These are phyloP conservation scores for Tripidium arundinaceum DNA, from an alignment of 202 grass and related monocot species.

Conservation along the genomic window DNA sequence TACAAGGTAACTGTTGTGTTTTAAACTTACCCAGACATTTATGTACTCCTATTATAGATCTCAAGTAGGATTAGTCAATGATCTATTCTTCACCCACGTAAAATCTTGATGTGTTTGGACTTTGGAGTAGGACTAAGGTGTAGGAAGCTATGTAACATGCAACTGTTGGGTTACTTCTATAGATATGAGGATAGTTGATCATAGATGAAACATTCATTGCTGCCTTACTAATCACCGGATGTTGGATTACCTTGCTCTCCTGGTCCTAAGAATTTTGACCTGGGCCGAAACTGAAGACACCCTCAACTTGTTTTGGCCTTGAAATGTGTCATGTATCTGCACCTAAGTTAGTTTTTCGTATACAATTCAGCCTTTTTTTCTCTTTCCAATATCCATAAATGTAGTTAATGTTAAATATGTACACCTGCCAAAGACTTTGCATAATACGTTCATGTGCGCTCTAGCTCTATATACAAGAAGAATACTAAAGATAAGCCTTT, in stretches of 20 bases:
- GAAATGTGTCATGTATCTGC: neutral
- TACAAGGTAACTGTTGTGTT: slow-evolving; percentile 63
- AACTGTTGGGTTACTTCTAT: neutral
- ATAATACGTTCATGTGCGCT: neutral
- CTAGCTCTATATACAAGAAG: neutral
- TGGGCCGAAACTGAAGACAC: neutral
- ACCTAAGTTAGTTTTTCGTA: neutral
- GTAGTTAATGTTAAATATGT: neutral
- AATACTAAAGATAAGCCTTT: neutral
- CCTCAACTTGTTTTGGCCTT: neutral
- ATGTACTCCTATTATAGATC: neutral
- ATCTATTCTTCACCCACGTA: neutral
- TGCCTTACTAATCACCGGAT: neutral
- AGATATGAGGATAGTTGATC: neutral
- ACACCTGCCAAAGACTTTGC: neutral
- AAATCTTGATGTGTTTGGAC: neutral
- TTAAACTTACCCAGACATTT: slow-evolving; percentile 29
- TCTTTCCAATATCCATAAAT: neutral
- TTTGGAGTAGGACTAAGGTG: neutral
- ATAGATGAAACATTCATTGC: neutral
- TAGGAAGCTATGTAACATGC: neutral
- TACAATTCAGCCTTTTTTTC: neutral
- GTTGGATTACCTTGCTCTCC: neutral
- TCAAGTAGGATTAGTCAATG: slow-evolving; percentile 5
- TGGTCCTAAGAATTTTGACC: neutral